A percentile compares a stretch with the other conserved stretches of the same genome.
These are phyloP conservation scores for Pythium aphanidermatum DNA, from an alignment of 352 stramenopile genomes.

Conservation along the genomic window DNA sequence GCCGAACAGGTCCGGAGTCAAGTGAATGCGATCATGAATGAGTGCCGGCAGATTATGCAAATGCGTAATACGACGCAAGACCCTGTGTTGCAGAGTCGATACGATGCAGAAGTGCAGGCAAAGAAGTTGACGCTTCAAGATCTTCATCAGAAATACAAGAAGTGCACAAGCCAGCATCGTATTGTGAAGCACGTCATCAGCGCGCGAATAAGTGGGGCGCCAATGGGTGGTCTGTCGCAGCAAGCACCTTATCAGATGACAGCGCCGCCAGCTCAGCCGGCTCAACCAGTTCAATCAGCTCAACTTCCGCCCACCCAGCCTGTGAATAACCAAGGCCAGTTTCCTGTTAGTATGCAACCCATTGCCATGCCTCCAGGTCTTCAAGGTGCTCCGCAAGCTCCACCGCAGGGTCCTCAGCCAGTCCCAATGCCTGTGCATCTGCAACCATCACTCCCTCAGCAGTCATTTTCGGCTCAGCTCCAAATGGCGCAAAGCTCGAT, in stretches of 20 bases:
- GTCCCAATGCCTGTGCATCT: not conserved
- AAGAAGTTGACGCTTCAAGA: slow-evolving; percentile 68
- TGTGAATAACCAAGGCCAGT: slow-evolving; percentile 7
- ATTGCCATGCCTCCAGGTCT: slow-evolving; percentile 19
- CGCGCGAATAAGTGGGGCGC: slow-evolving; percentile 18
- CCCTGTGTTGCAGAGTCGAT: slow-evolving; percentile 42
- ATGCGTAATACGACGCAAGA: slow-evolving; percentile 71
- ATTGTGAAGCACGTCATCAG: slow-evolving; percentile 83
- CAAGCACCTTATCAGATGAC: not conserved
- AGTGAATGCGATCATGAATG: slow-evolving; percentile 80
- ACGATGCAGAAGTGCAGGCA: slow-evolving; percentile 65
- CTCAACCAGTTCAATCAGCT: not conserved
- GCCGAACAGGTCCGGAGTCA: slow-evolving; percentile 71
- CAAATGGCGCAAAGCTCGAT: slow-evolving; percentile 11
- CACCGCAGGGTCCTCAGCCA: not conserved
- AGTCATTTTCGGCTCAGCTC: slow-evolving; percentile 19
- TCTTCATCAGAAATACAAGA: slow-evolving; percentile 74
- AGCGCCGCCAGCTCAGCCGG: not conserved
- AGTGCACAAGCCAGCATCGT: slow-evolving; percentile 67
- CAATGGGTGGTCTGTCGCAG: not conserved
- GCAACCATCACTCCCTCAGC: not conserved
- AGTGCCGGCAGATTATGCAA: slow-evolving; percentile 74
- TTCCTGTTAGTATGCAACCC: slow-evolving; percentile 15
- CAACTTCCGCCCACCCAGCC: too few relatives aligned
- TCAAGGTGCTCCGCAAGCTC: not conserved